These are phyloP conservation scores for Physcomitrellopsis africana DNA, from an alignment of 225 moss, liverwort and hornwort genomes.

Conservation along the genomic window DNA sequence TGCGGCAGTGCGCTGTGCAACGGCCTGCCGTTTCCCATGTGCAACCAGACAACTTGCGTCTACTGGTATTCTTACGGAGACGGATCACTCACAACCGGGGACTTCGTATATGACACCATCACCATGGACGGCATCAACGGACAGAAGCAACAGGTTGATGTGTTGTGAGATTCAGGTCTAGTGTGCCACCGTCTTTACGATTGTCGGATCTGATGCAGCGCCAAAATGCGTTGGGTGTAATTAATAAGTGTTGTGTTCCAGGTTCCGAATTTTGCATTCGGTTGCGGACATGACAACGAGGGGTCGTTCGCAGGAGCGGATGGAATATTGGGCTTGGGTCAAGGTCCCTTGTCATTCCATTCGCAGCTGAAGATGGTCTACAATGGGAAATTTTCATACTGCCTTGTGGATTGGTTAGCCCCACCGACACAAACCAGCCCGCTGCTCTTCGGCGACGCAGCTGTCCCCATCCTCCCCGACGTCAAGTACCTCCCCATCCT, in stretches of 20 bases:
- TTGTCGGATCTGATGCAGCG: neutral
- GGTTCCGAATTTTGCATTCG: conserved; percentile 65
- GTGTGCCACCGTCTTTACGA: neutral
- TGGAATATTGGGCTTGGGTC: conserved; percentile 58
- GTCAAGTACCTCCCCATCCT: conserved; percentile 47
- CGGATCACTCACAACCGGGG: conserved; percentile 57
- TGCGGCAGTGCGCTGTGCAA: conserved; percentile 56
- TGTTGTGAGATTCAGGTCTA: no score
- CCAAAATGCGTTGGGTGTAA: neutral
- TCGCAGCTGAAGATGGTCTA: conserved; percentile 50
- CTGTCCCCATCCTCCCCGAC: conserved; percentile 42
- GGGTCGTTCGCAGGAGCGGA: conserved; percentile 65
- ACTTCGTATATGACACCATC: conserved; percentile 60
- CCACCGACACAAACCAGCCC: conserved; percentile 56
- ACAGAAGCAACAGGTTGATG: conserved; percentile 54
- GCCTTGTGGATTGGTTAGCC: conserved; percentile 61
- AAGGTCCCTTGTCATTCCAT: conserved; percentile 49
- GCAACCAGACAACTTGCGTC: conserved; percentile 54
- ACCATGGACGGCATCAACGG: conserved; percentile 63
- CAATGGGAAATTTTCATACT: conserved; percentile 70
- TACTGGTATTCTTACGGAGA: conserved; percentile 72
- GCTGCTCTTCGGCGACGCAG: conserved; percentile 60
- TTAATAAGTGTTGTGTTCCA: neutral
- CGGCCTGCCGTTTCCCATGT: conserved; percentile 61
- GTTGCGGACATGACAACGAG: conserved; percentile 57